Evolutionary conservation across 1,139 yeast genomes (phyloP).

Genomic region (Diutina neorugosa): DNA sequence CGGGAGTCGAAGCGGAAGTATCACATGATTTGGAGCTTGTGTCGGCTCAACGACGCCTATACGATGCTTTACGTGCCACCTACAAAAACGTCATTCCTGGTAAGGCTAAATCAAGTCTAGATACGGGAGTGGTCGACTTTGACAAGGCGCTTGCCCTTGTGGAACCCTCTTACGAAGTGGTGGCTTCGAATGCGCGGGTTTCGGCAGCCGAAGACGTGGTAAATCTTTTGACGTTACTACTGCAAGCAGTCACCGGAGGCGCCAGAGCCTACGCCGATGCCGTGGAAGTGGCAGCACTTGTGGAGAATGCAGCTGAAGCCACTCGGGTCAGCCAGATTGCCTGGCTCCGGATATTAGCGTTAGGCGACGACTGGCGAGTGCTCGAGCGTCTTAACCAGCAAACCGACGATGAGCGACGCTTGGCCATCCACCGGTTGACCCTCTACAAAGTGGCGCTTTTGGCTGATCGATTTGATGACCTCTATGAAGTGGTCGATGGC

Average conservation of each 20-base stretch:
- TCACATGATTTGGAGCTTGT: conserved; percentile 11
- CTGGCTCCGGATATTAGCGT: not conserved
- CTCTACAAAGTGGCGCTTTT: not conserved
- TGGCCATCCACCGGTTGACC: not conserved
- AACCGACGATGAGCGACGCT: not conserved
- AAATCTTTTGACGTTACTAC: conserved; percentile 43
- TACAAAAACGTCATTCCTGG: conserved; percentile 15
- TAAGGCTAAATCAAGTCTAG: conserved; percentile 8
- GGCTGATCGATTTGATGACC: not conserved
- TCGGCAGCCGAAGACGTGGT: conserved; percentile 33
- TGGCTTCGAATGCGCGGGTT: conserved; percentile 30
- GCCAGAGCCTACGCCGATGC: conserved; percentile 22
- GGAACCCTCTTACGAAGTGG: conserved; percentile 20
- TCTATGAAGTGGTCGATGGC: not conserved
- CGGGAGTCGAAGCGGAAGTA: conserved; percentile 8
- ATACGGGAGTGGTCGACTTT: conserved; percentile 12
- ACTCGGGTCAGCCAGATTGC: not conserved
- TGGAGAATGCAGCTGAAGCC: conserved; percentile 14
- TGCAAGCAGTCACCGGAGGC: conserved; percentile 16
- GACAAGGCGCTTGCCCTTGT: conserved; percentile 12
- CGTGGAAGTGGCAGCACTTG: conserved; percentile 19
- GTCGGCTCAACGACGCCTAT: conserved; percentile 12
- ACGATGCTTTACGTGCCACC: conserved; percentile 11
- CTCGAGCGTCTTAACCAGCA: not conserved
- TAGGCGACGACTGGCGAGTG: conserved; percentile 1